These are phyloP conservation scores for Lepidium aucheri DNA, from an alignment of 345 rosid species.

Conservation along the genomic window DNA sequence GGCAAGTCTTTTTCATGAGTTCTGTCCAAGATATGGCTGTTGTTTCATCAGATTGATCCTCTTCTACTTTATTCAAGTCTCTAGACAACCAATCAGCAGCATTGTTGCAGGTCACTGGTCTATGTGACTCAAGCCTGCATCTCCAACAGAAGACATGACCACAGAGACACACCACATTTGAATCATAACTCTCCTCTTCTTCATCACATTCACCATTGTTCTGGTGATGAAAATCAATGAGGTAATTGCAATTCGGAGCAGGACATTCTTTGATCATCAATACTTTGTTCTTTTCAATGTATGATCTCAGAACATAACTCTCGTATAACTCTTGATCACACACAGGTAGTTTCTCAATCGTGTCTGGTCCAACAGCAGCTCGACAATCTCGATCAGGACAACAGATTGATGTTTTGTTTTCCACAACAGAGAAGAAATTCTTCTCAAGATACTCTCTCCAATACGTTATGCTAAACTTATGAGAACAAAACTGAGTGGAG, in stretches of 20 bases:
- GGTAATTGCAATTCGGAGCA: background rate
- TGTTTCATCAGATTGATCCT: background rate
- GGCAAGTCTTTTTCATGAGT: background rate
- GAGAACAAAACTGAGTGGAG: conserved; percentile 23
- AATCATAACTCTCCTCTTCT: background rate
- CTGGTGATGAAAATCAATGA: background rate
- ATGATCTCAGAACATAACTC: background rate
- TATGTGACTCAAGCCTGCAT: conserved; percentile 18
- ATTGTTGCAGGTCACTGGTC: conserved; percentile 26
- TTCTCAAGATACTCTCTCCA: conserved; percentile 11
- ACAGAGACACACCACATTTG: conserved; percentile 18
- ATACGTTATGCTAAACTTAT: background rate
- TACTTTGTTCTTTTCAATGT: background rate
- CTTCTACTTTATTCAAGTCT: background rate
- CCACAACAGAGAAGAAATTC: background rate
- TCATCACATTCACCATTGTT: background rate
- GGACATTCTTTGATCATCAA: conserved; percentile 13
- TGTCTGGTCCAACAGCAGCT: conserved; percentile 14
- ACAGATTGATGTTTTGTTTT: background rate
- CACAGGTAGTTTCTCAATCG: background rate
- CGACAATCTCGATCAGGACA: conserved; percentile 6
- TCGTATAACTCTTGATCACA: background rate
- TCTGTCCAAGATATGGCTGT: background rate
- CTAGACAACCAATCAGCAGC: conserved; percentile 9
- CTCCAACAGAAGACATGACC: conserved; percentile 20